Evolutionary conservation across 2,329 filamentous ascomycete genomes (phyloP), one percentile per base, ranked within the genome.

Genomic region (Penicillium verrucosum): DNA sequence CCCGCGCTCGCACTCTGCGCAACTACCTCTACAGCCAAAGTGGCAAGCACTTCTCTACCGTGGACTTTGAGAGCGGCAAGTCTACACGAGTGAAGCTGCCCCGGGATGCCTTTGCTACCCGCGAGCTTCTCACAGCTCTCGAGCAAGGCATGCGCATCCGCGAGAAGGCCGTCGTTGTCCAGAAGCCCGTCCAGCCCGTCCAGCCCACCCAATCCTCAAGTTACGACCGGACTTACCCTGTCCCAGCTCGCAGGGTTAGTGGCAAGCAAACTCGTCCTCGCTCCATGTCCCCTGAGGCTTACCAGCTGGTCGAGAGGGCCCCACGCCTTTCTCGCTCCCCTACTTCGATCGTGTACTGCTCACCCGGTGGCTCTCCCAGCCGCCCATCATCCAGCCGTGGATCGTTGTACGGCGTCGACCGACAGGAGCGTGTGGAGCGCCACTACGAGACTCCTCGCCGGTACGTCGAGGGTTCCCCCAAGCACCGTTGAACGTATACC

Each of bases 41-140:
- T 36, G 68, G 71, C 46, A 72, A 71, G 54, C 68, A 75, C 36
- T 77, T 73, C 60, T 79, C 77, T 0, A 68, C 72, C 8, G 69
- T 78, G 47, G 76, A 78, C 65, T 70, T 69, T n/a, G 72, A 76
- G 40, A 64, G 60, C 44, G 70, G 73, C 58, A 66, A 73, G 27
- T 62, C 67, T 1, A 73, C 72, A 3, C 68, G 77, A 23, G 69
- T 81, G 56, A 73, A 76, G 59, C 73, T 80, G 30, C 78, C 78
- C 7, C 61, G 65, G 8, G 66, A 70, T 40, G 75, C 66, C 57
- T 59, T 60, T 7, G 68, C 70, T 7, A 70, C 75, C 42, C 69
- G 69, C 16, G 68, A 65, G 18, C 67, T 81, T 16, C 67, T 80
- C 10, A 70, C 72, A 8, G 77, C 78, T 2, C 65, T 79, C 25